Evolutionary conservation across 768 basidiomycete genomes (phyloP).

Genomic region (Trametes gibbosa): DNA sequence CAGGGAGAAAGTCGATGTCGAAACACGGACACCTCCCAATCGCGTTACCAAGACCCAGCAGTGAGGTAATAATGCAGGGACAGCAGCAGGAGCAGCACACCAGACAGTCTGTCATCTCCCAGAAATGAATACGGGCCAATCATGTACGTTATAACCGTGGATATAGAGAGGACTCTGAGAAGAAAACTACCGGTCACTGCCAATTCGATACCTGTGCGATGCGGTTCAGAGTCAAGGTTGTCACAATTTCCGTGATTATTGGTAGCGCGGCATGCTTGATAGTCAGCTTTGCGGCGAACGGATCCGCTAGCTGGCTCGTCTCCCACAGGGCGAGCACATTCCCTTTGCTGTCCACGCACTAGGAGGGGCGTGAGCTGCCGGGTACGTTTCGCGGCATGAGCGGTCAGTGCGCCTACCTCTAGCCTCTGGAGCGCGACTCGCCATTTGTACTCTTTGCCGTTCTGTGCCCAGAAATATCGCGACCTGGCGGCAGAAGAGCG

Average conservation of each 20-base stretch:
- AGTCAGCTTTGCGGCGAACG: conserved; percentile 58
- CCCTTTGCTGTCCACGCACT: conserved; percentile 67
- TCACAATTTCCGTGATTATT: conserved; percentile 73
- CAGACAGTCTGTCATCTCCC: background rate
- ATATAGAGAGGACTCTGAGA: conserved; percentile 11
- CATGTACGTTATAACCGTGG: conserved; percentile 22
- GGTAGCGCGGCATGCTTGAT: conserved; percentile 56
- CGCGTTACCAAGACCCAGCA: background rate
- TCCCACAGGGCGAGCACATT: conserved; percentile 66
- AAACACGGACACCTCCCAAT: conserved; percentile 12
- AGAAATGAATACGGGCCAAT: conserved; percentile 18
- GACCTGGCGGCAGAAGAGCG: conserved; percentile 43
- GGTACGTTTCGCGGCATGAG: background rate
- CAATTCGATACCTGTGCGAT: conserved; percentile 64
- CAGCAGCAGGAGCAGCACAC: background rate
- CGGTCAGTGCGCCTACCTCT: conserved; percentile 51
- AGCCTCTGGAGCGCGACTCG: conserved; percentile 56
- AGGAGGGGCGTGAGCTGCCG: conserved; percentile 10
- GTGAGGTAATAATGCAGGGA: conserved; percentile 7
- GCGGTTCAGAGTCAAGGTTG: conserved; percentile 70
- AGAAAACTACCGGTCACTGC: conserved; percentile 29
- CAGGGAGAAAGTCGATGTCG: conserved; percentile 11
- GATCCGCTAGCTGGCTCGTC: conserved; percentile 50
- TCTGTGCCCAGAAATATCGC: conserved; percentile 70
- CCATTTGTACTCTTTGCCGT: conserved; percentile 76